A percentile compares a stretch with the other conserved stretches of the same genome.
These are phyloP conservation scores for Phyllosticta ampelicida DNA, from an alignment of 2,329 filamentous ascomycete species.

Conservation along the genomic window DNA sequence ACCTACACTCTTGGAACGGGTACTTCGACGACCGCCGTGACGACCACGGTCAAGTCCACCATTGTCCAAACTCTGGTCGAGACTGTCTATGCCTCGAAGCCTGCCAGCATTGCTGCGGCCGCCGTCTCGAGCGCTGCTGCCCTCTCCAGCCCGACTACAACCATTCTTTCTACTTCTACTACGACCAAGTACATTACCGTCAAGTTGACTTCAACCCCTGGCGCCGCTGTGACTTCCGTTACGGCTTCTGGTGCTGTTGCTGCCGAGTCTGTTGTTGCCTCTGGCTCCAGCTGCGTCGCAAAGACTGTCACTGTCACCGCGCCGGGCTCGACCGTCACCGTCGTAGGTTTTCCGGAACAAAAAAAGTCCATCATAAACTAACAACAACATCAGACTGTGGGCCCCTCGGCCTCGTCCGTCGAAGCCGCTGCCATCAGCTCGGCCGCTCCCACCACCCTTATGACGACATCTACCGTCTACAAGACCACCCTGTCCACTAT, in stretches of 20 bases:
- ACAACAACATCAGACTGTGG: background rate
- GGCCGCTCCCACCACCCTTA: constrained; percentile 8
- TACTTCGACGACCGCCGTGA: constrained; percentile 36
- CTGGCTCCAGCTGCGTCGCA: constrained; percentile 13
- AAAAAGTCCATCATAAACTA: background rate
- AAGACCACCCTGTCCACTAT: constrained; percentile 18
- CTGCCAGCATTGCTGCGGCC: constrained; percentile 9
- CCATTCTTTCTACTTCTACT: constrained; percentile 24
- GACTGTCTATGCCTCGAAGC: constrained; percentile 18
- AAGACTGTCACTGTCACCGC: constrained; percentile 26
- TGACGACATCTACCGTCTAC: constrained; percentile 12
- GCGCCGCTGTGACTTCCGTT: background rate
- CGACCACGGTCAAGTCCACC: constrained; percentile 33
- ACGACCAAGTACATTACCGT: constrained; percentile 26
- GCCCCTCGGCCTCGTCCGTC: background rate
- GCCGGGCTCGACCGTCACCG: constrained; percentile 27
- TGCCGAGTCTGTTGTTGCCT: constrained; percentile 11
- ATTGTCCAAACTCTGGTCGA: constrained; percentile 20
- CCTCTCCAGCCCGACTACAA: constrained; percentile 16
- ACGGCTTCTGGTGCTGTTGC: background rate
- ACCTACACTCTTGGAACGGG: constrained; percentile 30
- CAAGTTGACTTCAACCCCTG: constrained; percentile 16
- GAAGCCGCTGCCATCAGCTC: background rate
- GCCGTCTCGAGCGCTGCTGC: constrained; percentile 3
- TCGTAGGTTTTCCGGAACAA: constrained; percentile 14